Evolutionary conservation across 2,329 filamentous ascomycete genomes (phyloP), one percentile per base, ranked within the genome.

Genomic region (Diaporthe ampelina): DNA sequence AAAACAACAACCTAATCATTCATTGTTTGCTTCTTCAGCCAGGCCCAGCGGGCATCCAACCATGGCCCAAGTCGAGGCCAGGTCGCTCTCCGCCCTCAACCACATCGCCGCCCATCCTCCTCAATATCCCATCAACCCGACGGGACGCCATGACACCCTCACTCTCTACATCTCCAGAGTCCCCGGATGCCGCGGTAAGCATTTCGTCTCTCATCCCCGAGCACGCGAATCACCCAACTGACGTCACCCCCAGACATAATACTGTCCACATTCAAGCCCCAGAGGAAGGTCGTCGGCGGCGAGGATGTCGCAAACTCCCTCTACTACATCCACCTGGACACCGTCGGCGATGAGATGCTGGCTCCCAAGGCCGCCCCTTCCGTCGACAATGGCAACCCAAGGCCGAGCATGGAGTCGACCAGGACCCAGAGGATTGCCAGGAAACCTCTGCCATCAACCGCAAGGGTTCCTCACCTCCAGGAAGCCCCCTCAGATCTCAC

Each of bases 91-190:
- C 70, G 88, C 91, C 70, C 89, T 99, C 77, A 97, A 94, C 77
- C 86, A 90, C 56, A 90, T 98, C 76, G 96, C 97, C 76, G 90
- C 93, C 69, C 95, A 97, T 79, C 97, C 96, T 56, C 96, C 97
- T 61, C 90, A 92, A 79, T 97, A 97, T 82, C 94, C 95, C 67
- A 90, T 93, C 79, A 94, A 94, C 80, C 93, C 94, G 7, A 90
- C 91, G 4, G 85, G 89, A 78, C 90, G 87, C 76, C 90, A 92
- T 76, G 91, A 94, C 67, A 91, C 94, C 5, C 83, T 98, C 68
- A 91, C 92, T 3, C 89, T 99, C 54, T 99, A 99, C 84, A 97
- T 99, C 77, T 95, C 96, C 48, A 89, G 96, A 77, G 96, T 99
- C 0, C 97, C 97, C 1, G 96, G 96, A 29, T 97, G 94, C 76